These are phyloP conservation scores for Rauvolfia tetraphylla DNA, from an alignment of 257 asterid genomes.

Conservation along the genomic window DNA sequence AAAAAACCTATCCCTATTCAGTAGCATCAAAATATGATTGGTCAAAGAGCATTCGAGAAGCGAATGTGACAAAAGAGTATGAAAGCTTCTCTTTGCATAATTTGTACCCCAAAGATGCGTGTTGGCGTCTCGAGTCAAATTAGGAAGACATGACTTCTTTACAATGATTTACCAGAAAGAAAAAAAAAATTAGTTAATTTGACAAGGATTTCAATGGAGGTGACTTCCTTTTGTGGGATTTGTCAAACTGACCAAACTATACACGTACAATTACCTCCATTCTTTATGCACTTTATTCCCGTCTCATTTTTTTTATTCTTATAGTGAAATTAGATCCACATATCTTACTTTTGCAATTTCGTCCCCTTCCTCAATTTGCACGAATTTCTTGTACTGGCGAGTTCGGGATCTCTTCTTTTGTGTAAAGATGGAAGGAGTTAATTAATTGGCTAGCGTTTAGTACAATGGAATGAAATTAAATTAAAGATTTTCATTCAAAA, in stretches of 20 bases:
- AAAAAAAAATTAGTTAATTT: no score
- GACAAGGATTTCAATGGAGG: neutral
- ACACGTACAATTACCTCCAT: conserved; percentile 1
- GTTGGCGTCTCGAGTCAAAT: neutral
- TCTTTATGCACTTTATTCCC: neutral
- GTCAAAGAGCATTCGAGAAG: no score
- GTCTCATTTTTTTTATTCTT: neutral
- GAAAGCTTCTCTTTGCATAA: no score
- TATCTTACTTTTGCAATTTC: neutral
- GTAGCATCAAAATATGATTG: no score
- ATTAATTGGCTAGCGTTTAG: no score
- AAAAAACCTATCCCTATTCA: no score
- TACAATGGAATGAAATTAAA: no score
- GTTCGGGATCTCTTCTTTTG: neutral
- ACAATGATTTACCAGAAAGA: neutral
- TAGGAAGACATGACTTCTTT: neutral
- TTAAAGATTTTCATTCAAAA: no score
- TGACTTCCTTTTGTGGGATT: neutral
- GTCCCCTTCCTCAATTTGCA: neutral
- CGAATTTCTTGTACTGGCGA: neutral
- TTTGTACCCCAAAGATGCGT: no score
- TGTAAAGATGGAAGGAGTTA: no score
- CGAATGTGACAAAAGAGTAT: no score
- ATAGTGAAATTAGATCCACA: neutral
- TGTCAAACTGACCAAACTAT: neutral